A percentile compares a stretch with the other conserved stretches of the same genome.
phyloP scores from a whole-genome alignment of 2,329 filamentous ascomycete species.

The Fusarium sp. region DNA sequence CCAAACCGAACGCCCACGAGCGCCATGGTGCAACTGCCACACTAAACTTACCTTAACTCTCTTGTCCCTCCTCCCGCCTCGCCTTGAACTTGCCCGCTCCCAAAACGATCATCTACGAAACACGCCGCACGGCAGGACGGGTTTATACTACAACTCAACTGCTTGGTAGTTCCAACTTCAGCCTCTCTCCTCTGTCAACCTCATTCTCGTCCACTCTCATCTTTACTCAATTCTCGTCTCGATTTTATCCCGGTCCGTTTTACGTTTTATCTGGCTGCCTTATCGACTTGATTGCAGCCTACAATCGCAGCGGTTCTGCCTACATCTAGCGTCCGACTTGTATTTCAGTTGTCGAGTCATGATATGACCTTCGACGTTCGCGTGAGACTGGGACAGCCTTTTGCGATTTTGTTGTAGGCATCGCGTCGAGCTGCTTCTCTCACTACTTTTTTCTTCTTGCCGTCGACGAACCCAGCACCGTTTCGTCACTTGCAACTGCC shows the following conservation, averaged over 20 bases:
- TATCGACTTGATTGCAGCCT: conserved; percentile 34
- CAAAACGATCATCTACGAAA: conserved; percentile 32
- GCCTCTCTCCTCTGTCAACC: conserved; percentile 15
- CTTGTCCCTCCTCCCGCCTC: conserved; percentile 21
- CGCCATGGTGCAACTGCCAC: conserved; percentile 44
- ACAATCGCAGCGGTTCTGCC: conserved; percentile 25
- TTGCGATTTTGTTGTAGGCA: conserved; percentile 40
- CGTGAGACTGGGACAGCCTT: conserved; percentile 43
- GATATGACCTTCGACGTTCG: conserved; percentile 42
- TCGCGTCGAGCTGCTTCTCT: conserved; percentile 34
- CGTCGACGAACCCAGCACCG: conserved; percentile 14
- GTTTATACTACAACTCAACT: conserved; percentile 28
- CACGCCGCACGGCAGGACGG: conserved; percentile 29
- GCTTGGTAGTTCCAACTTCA: conserved; percentile 29
- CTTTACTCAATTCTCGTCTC: conserved; percentile 15
- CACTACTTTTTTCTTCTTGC: conserved; percentile 19
- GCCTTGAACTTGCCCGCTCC: conserved; percentile 35
- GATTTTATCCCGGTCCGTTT: conserved; percentile 12
- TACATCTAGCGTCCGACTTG: conserved; percentile 31
- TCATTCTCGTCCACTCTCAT: conserved; percentile 2
- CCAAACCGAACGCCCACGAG: conserved; percentile 25
- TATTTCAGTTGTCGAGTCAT: conserved; percentile 40
- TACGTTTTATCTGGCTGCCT: conserved; percentile 33
- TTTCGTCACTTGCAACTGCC: conserved; percentile 13
- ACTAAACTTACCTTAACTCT: conserved; percentile 21